Evolutionary conservation across 1,139 yeast genomes (phyloP).

Genomic region (Blastobotrys indianensis): DNA sequence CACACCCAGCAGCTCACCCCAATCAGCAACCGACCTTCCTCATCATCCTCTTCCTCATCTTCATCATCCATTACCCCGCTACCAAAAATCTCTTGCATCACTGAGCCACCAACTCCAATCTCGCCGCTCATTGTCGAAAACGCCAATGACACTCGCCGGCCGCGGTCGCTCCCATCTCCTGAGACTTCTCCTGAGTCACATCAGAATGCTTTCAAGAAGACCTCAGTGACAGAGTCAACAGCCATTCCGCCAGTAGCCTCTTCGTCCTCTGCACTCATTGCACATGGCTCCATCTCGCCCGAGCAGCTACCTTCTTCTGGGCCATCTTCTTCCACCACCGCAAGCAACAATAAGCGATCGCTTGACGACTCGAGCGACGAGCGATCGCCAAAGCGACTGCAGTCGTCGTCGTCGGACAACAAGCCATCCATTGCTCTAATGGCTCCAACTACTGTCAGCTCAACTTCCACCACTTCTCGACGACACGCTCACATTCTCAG

Average conservation of each 20-base stretch:
- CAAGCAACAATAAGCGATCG: slow-evolving; percentile 1
- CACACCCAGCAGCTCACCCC: background rate
- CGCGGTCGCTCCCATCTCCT: slow-evolving; percentile 19
- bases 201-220: background rate
- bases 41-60: too few relatives aligned
- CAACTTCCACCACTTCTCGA: slow-evolving; percentile 26
- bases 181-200: slow-evolving; percentile 18
- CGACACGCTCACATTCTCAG: slow-evolving; percentile 39
- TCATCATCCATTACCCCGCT: background rate
- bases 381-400: slow-evolving; percentile 5
- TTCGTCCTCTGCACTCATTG: too few relatives aligned
- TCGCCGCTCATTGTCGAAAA: slow-evolving; percentile 8
- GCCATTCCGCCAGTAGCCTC: too few relatives aligned
- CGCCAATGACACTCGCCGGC: slow-evolving; percentile 4
- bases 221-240: too few relatives aligned
- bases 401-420: background rate
- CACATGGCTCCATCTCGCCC: too few relatives aligned
- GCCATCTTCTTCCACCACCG: background rate
- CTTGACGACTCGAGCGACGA: slow-evolving; percentile 1
- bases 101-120: slow-evolving; percentile 15
- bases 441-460: slow-evolving; percentile 30
- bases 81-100: slow-evolving; percentile 1
- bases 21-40: too few relatives aligned
- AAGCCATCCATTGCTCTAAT: slow-evolving; percentile 18
- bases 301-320: too few relatives aligned